These are phyloP conservation scores for Xylariaceae sp. DNA, from an alignment of 2,329 filamentous ascomycete genomes.

Conservation along the genomic window DNA sequence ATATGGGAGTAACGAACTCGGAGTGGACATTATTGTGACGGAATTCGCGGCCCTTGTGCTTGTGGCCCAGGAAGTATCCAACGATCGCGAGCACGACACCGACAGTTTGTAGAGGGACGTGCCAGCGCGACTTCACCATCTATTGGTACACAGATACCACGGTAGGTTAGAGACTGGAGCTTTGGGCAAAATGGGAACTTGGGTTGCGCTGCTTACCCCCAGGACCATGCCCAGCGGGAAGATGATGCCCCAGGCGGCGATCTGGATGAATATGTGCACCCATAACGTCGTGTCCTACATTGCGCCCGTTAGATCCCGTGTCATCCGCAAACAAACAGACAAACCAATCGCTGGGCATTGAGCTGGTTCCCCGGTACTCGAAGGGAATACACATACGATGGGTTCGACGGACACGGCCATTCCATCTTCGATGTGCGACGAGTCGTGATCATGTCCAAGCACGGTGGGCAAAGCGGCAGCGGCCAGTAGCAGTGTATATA, in stretches of 20 bases:
- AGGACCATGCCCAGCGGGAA: slow-evolving; percentile 95
- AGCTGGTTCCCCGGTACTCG: not conserved
- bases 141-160: slow-evolving; percentile 35
- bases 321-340: slow-evolving; percentile 8
- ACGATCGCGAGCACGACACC: slow-evolving; percentile 72
- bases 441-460: slow-evolving; percentile 47
- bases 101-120: slow-evolving; percentile 80
- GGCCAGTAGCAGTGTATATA: slow-evolving; percentile 21
- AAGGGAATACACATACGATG: slow-evolving; percentile 50
- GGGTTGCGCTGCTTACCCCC: slow-evolving; percentile 56
- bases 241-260: slow-evolving; percentile 81
- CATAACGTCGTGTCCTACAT: slow-evolving; percentile 75
- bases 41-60: slow-evolving; percentile 86
- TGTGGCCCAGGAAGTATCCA: slow-evolving; percentile 88
- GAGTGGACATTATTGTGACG: slow-evolving; percentile 70
- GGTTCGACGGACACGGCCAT: slow-evolving; percentile 67
- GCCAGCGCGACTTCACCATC: slow-evolving; percentile 88
- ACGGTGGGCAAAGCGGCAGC: slow-evolving; percentile 29
- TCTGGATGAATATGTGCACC: slow-evolving; percentile 88
- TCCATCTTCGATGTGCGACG: slow-evolving; percentile 62
- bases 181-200: slow-evolving; percentile 8
- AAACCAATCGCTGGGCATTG: not conserved
- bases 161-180: slow-evolving; percentile 10
- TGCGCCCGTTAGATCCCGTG: slow-evolving; percentile 33
- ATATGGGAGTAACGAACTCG: slow-evolving; percentile 73